Conservation (phyloP, 148 eudicot species). For the Vaccinium vitisidaea region DNA sequence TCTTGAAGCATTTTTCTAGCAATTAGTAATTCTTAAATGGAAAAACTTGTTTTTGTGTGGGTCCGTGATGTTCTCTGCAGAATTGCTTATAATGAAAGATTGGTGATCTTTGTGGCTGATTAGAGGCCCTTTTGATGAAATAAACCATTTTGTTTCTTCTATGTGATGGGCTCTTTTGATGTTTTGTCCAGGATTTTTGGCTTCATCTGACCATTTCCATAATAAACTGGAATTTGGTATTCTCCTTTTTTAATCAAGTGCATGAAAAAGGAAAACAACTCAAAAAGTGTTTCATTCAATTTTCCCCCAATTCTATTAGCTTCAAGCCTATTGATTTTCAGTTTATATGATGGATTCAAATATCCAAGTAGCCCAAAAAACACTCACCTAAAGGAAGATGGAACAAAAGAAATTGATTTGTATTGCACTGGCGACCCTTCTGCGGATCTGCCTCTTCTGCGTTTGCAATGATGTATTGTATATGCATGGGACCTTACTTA, state of each 20-base stretch:
- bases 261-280: not conserved
- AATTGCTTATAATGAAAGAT: not conserved
- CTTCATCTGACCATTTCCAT: not conserved
- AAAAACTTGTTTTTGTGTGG: constrained; percentile 17
- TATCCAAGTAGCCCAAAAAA: not conserved
- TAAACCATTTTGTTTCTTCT: not conserved
- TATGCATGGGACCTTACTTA: not conserved
- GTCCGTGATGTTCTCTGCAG: constrained; percentile 16
- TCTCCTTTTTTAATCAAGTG: constrained; percentile 1
- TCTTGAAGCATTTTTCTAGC: constrained; percentile 3
- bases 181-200: not conserved
- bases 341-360: not conserved
- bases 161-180: not conserved
- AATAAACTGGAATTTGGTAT: not conserved
- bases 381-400: not conserved
- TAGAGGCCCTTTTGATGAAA: constrained; percentile 17
- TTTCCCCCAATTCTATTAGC: not conserved
- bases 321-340: not conserved
- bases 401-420: not conserved
- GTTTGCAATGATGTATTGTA: not conserved
- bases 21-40: constrained; percentile 1
- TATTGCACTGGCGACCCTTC: not conserved
- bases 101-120: constrained; percentile 22
- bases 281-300: not conserved
- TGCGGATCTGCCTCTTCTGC: not conserved